These are phyloP conservation scores for Hypericum perforatum DNA, from an alignment of 345 rosid genomes.

Conservation along the genomic window DNA sequence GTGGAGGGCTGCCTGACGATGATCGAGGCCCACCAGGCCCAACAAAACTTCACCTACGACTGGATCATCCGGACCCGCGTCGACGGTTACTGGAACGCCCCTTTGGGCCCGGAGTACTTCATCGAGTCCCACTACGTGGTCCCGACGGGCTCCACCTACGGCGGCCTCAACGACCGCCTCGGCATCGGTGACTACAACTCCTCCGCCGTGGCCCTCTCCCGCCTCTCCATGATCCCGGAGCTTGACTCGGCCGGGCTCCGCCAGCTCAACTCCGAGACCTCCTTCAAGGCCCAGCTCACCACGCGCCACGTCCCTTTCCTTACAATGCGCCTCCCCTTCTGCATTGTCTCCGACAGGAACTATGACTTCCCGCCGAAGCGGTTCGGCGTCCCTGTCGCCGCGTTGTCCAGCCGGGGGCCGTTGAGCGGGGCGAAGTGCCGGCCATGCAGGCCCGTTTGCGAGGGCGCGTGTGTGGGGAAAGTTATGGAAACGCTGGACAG, in stretches of 20 bases:
- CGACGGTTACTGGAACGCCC: conserved; percentile 77
- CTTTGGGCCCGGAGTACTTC: conserved; percentile 48
- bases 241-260: conserved; percentile 48
- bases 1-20: conserved; percentile 73
- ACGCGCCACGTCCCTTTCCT: conserved; percentile 32
- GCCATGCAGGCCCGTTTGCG: conserved; percentile 58
- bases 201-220: conserved; percentile 63
- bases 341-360: conserved; percentile 57
- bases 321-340: conserved; percentile 53
- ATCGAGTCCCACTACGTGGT: conserved; percentile 48
- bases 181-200: conserved; percentile 65
- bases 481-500: conserved; percentile 40
- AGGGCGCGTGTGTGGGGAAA: conserved; percentile 42
- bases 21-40: conserved; percentile 48
- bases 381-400: conserved; percentile 73
- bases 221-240: conserved; percentile 61
- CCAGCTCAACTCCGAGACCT: conserved; percentile 70
- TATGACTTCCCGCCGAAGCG: conserved; percentile 55
- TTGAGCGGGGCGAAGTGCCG: conserved; percentile 89
- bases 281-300: conserved; percentile 72
- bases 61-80: conserved; percentile 95
- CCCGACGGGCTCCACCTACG: conserved; percentile 79
- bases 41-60: conserved; percentile 51
- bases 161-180: conserved; percentile 88
- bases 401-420: conserved; percentile 61